Base-by-base conservation (phyloP, 768 basidiomycete genomes). In the Collybia mongolica region DNA sequence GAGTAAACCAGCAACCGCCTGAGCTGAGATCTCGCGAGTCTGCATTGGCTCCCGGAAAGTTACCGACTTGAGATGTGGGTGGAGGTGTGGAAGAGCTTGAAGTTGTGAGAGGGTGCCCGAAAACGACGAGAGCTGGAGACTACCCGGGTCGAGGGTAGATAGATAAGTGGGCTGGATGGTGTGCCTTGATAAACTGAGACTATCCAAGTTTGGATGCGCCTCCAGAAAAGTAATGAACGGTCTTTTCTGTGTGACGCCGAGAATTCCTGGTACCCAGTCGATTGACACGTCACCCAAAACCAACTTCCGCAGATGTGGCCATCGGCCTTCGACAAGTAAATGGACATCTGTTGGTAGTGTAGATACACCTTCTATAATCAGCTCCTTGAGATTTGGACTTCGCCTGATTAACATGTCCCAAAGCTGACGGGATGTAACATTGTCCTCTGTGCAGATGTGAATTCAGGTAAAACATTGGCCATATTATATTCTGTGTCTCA, bases 401-500 rank as follows among this genome's bases (percentile, higher is more conserved):
- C 75, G 76, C 20, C 70, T 67, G 46, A 82, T 79, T 41, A 90
- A 74, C 88, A 91, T 88, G 53, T 82, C 76, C 84, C 85, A 87
- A 46, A 90, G 68, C 35, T 72, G 73, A 40, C 69, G 71, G 48
- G 74, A 80, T 19, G 76, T 70, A 2, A 81, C 75, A 51, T 69
- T 65, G 53, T 81, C 77, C 54, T 82, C 80, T 83, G 58, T 46
- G 53, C 29, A 40, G 51, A 39, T 36, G 20, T 35, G 15, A 26
- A 7, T 17, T 22, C 2, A 46, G 20, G 20, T 19, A 15, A 9
- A 40, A 12, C 18, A 19, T 15, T 17, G 26, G 29, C 5, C 8
- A 38, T 9, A 28, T 8, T 4, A 32, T 18, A 32, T 18, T 24
- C 9, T 22, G 18, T 17, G 24, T 22, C n/a, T 20, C 45, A 85